These are phyloP conservation scores for Boletus pseudo-olivaceus DNA, from an alignment of 768 basidiomycete genomes.

Conservation along the genomic window DNA sequence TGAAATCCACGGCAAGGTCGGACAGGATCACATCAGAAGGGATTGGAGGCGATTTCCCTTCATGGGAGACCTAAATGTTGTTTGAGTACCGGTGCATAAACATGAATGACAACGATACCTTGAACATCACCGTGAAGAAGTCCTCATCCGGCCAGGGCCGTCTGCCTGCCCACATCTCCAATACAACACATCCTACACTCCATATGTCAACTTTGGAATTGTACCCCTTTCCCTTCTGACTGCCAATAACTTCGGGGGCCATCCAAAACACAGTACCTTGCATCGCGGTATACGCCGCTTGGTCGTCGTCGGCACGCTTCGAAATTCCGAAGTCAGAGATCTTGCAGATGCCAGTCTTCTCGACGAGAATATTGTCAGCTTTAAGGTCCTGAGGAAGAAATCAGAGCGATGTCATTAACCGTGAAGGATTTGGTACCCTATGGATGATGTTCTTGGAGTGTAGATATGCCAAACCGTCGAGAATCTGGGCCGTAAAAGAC, in stretches of 20 bases:
- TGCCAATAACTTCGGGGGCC: constrained; percentile 93
- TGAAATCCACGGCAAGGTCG: constrained; percentile 77
- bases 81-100: neutral
- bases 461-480: constrained; percentile 88
- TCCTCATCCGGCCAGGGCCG: constrained; percentile 93
- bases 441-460: constrained; percentile 92
- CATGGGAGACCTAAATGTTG: constrained; percentile 67
- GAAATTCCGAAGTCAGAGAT: constrained; percentile 99
- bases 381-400: constrained; percentile 72
- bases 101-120: constrained; percentile 46
- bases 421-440: constrained; percentile 49
- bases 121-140: constrained; percentile 89
- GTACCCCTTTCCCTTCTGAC: constrained; percentile 79
- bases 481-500: constrained; percentile 89
- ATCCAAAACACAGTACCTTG: constrained; percentile 99
- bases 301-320: constrained; percentile 88
- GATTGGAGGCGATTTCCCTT: constrained; percentile 82
- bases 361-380: constrained; percentile 97
- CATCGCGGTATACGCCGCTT: constrained; percentile 87
- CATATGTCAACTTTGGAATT: constrained; percentile 98
- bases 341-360: constrained; percentile 88
- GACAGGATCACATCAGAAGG: constrained; percentile 80
- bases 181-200: constrained; percentile 97
- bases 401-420: constrained; percentile 6
- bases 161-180: constrained; percentile 99